These are phyloP conservation scores for Trypanosoma lewisi DNA, from an alignment of 208 protist genomes.

Conservation along the genomic window DNA sequence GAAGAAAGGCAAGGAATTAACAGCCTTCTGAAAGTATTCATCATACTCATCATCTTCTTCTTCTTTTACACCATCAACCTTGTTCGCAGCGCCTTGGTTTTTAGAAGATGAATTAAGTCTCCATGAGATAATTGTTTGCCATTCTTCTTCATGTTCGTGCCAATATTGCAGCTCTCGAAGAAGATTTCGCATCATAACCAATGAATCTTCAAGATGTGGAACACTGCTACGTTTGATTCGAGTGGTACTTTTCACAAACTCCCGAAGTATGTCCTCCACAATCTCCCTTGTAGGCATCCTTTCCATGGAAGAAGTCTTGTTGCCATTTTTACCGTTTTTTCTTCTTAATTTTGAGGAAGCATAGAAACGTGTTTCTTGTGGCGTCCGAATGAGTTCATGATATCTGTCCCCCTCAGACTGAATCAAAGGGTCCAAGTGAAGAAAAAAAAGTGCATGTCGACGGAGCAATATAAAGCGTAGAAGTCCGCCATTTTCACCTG, in stretches of 20 bases:
- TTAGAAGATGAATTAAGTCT: slow-evolving; percentile 4
- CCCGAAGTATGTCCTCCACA: slow-evolving; percentile 12
- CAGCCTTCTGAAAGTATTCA: slow-evolving; percentile 2
- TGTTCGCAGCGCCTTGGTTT: neutral
- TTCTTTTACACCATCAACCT: neutral
- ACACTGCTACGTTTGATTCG: neutral
- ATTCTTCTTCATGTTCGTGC: slow-evolving; percentile 44
- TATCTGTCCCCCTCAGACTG: neutral
- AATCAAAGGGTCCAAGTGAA: slow-evolving; percentile 14
- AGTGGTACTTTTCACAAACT: slow-evolving; percentile 15
- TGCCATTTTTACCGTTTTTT: slow-evolving; percentile 1
- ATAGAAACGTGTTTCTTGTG: neutral
- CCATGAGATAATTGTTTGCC: slow-evolving; percentile 41
- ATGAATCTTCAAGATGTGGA: neutral
- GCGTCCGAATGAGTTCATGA: neutral
- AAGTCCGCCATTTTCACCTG: neutral
- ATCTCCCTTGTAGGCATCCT: slow-evolving; percentile 5
- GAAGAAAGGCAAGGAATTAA: slow-evolving; percentile 44
- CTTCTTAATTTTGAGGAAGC: neutral
- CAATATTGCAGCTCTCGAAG: slow-evolving; percentile 48
- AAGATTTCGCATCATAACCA: slow-evolving; percentile 30
- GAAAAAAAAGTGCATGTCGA: slow-evolving; percentile 12
- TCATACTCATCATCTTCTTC: neutral
- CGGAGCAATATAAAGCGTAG: slow-evolving; percentile 18
- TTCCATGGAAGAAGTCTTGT: neutral